Conservation (phyloP, 2,329 filamentous ascomycete genomes). For the Sarocladiaceae sp. region DNA sequence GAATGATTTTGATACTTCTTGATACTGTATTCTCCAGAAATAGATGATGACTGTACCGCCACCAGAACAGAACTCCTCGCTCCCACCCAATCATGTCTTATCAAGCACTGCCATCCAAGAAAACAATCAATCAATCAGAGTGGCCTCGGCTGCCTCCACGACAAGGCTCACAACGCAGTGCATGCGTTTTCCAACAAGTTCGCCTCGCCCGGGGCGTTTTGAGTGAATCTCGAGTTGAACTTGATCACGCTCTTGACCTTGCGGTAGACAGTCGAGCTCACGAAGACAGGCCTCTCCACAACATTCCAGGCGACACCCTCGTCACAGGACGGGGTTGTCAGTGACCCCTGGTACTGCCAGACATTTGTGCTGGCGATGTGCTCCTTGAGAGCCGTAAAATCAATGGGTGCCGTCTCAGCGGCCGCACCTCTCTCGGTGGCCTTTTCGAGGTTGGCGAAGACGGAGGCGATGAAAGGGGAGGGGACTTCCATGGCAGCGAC, state of each 20-base stretch:
- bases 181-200: slow-evolving; percentile 32
- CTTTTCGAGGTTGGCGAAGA: slow-evolving; percentile 28
- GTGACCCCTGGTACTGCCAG: slow-evolving; percentile 46
- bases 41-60: too few relatives aligned
- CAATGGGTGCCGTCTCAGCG: slow-evolving; percentile 26
- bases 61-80: too few relatives aligned
- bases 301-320: slow-evolving; percentile 48
- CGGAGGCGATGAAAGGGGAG: slow-evolving; percentile 23
- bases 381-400: slow-evolving; percentile 30
- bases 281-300: slow-evolving; percentile 36
- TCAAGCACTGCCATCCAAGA: too few relatives aligned
- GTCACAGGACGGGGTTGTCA: slow-evolving; percentile 53
- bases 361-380: slow-evolving; percentile 30
- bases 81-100: too few relatives aligned
- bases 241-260: slow-evolving; percentile 43
- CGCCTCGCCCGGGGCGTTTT: slow-evolving; percentile 36
- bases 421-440: slow-evolving; percentile 28
- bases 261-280: slow-evolving; percentile 41
- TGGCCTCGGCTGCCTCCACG: background rate
- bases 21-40: too few relatives aligned
- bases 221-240: slow-evolving; percentile 48
- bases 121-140: too few relatives aligned
- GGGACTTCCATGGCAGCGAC: slow-evolving; percentile 15
- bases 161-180: background rate
- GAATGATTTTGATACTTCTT: too few relatives aligned